phyloP scores from a whole-genome alignment of 768 basidiomycete genomes.

The Cantharellus anzutake region DNA sequence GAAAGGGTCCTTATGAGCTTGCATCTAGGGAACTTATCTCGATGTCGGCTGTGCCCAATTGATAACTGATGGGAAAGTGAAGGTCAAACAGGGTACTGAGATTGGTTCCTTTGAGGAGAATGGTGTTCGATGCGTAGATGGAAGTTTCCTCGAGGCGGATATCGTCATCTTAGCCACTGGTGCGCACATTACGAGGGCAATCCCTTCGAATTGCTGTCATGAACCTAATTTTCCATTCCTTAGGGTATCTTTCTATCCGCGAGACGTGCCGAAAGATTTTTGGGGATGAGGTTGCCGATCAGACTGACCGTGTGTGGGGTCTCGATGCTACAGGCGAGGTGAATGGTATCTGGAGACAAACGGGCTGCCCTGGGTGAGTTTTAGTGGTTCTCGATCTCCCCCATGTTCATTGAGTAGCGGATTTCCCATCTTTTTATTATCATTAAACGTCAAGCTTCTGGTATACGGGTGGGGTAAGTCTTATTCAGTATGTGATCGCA shows the following conservation, averaged over 20 bases:
- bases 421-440: background rate
- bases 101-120: background rate
- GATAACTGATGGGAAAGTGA: background rate
- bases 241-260: slow-evolving; percentile 19
- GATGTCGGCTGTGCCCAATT: background rate
- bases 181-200: background rate
- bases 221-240: background rate
- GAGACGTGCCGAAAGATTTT: slow-evolving; percentile 18
- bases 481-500: background rate
- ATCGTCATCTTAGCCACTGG: background rate
- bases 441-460: background rate
- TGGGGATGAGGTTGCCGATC: slow-evolving; percentile 19
- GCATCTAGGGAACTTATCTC: background rate
- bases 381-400: background rate
- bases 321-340: slow-evolving; percentile 26
- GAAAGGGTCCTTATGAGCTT: background rate
- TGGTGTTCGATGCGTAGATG: background rate
- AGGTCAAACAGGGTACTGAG: background rate
- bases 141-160: background rate
- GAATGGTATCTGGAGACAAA: slow-evolving; percentile 20
- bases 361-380: slow-evolving; percentile 22
- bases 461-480: background rate
- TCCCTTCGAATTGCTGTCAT: background rate
- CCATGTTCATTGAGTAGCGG: background rate
- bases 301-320: slow-evolving; percentile 20